Percentiles rank a stretch among this genome's conserved stretches.
Conservation (phyloP, 208 protist genomes). For the Angomonas ambiguus region DNA sequence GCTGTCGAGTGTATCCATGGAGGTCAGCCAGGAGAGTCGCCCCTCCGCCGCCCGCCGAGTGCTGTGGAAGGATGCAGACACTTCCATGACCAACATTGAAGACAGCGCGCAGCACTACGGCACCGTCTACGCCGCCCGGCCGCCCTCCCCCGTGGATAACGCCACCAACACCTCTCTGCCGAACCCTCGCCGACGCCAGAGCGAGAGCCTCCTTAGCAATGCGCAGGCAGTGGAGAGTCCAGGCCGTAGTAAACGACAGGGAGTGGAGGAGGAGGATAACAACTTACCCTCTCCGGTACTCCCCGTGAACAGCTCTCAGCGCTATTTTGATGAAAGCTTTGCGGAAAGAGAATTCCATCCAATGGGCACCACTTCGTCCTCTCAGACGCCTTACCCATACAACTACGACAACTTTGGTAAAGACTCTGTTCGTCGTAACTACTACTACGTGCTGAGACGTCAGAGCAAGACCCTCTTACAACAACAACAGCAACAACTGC, state of each 20-base stretch:
- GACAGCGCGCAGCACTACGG: no score
- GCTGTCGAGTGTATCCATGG: no score
- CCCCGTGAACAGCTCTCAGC: background rate
- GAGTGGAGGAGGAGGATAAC: background rate
- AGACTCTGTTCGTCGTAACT: background rate
- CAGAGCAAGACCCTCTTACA: background rate
- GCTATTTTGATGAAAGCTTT: background rate
- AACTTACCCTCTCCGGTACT: constrained; percentile 6
- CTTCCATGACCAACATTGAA: no score
- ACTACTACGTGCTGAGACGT: background rate
- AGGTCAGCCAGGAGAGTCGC: constrained; percentile 1
- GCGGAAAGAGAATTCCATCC: background rate
- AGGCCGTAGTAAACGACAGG: no score
- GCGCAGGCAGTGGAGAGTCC: no score
- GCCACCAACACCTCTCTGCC: background rate
- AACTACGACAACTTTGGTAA: background rate
- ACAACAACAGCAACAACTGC: background rate
- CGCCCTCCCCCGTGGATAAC: background rate
- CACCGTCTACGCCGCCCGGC: no score
- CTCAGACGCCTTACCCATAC: background rate
- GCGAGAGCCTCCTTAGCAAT: no score
- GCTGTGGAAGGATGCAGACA: no score
- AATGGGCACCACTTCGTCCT: background rate
- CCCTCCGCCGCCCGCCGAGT: no score
- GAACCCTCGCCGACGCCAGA: background rate